Evolutionary conservation across 306 rosid species (phyloP).

Genomic region (Parietaria judaica): DNA sequence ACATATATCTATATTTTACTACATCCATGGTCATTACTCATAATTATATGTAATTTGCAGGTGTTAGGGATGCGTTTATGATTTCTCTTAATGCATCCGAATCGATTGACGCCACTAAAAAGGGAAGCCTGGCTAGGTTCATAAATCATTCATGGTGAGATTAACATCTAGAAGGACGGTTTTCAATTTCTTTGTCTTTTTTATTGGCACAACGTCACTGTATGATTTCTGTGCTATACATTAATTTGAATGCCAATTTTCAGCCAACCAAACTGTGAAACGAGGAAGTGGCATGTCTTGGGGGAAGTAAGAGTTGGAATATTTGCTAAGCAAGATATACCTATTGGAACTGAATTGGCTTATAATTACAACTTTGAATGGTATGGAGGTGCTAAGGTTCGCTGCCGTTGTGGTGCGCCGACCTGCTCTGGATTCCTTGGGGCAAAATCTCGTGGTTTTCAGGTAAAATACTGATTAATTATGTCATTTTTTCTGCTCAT

Average conservation of each 20-base stretch:
- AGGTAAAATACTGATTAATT: conserved; percentile 33
- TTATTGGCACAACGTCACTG: too few relatives aligned
- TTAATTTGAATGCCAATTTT: conserved; percentile 26
- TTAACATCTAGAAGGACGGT: too few relatives aligned
- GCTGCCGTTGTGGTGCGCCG: conserved; percentile 89
- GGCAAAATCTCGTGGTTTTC: conserved; percentile 96
- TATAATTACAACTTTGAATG: conserved; percentile 95
- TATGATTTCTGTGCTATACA: background rate
- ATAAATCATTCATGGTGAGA: conserved; percentile 94
- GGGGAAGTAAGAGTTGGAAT: conserved; percentile 97
- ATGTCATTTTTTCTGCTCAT: conserved; percentile 7
- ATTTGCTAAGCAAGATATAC: conserved; percentile 82
- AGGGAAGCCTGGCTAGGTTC: conserved; percentile 91
- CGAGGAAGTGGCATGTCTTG: conserved; percentile 92
- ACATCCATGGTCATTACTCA: conserved; percentile 13
- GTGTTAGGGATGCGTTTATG: conserved; percentile 82
- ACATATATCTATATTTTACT: conserved; percentile 11
- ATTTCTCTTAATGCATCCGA: conserved; percentile 84
- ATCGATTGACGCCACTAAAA: conserved; percentile 89
- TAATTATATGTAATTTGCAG: conserved; percentile 42
- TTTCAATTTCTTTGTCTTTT: too few relatives aligned
- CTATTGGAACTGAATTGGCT: conserved; percentile 75
- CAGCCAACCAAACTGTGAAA: conserved; percentile 94
- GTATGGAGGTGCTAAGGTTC: conserved; percentile 95
- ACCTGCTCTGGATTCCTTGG: conserved; percentile 94